Percentiles rank a stretch among this genome's conserved stretches.
Evolutionary conservation across 106 monocot genomes (phyloP).

Genomic region (Allium fistulosum): DNA sequence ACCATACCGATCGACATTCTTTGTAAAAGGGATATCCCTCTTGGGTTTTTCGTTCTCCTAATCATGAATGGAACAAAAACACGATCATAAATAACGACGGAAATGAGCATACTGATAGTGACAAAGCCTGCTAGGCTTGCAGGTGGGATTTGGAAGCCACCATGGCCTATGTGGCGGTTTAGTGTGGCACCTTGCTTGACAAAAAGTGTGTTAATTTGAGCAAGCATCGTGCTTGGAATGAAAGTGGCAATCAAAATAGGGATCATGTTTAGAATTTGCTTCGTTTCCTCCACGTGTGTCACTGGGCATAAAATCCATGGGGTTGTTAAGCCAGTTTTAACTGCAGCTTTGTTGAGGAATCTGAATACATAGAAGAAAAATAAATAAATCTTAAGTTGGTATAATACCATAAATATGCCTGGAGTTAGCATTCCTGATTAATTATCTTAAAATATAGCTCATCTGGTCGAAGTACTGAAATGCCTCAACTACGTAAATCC

Average conservation of each 20-base stretch:
- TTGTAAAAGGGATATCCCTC: constrained; percentile 50
- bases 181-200: constrained; percentile 56
- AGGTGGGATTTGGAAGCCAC: constrained; percentile 40
- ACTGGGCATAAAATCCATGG: constrained; percentile 37
- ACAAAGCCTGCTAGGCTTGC: constrained; percentile 41
- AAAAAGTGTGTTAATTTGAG: constrained; percentile 50
- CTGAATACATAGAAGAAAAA: constrained; percentile 12
- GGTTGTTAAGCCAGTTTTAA: constrained; percentile 4
- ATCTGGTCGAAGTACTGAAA: not conserved
- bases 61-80: constrained; percentile 18
- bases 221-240: constrained; percentile 34
- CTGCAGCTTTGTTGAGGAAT: constrained; percentile 57
- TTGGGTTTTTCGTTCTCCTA: constrained; percentile 31
- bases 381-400: too few species aligned
- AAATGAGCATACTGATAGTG: constrained; percentile 48
- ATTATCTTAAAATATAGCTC: not conserved
- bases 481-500: not conserved
- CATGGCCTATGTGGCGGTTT: constrained; percentile 31
- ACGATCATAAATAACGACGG: constrained; percentile 36
- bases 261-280: constrained; percentile 49
- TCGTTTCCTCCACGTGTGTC: constrained; percentile 64
- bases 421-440: too few species aligned
- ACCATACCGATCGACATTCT: constrained; percentile 26
- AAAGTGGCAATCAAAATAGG: constrained; percentile 35
- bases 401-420: too few species aligned